phyloP scores from a whole-genome alignment of 2,329 filamentous ascomycete species.

The Aschersonia sp. region DNA sequence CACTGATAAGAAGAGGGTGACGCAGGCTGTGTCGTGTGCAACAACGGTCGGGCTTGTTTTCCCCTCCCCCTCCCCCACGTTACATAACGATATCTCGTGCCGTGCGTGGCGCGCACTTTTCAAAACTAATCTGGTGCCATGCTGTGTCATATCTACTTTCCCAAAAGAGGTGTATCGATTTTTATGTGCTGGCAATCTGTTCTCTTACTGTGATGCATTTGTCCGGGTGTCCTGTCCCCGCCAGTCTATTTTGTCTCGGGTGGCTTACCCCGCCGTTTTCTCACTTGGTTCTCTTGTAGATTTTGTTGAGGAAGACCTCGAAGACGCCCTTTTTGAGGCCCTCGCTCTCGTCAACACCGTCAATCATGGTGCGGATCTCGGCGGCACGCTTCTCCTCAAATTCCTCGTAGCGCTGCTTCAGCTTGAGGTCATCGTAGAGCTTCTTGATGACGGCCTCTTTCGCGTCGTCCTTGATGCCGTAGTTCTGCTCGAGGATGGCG shows the following conservation, averaged over 20 bases:
- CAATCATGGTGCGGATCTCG: conserved; percentile 67
- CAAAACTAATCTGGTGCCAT: neutral
- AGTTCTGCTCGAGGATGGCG: conserved; percentile 78
- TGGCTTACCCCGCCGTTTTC: neutral
- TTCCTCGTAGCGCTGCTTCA: conserved; percentile 70
- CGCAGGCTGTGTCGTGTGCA: conserved; percentile 1
- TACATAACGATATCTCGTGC: neutral
- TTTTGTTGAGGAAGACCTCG: conserved; percentile 82
- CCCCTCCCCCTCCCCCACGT: neutral
- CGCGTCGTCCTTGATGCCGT: conserved; percentile 76
- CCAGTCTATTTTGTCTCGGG: neutral
- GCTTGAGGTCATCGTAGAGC: conserved; percentile 71
- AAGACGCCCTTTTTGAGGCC: conserved; percentile 88
- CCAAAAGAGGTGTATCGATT: too few relatives aligned
- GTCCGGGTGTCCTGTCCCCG: too few relatives aligned
- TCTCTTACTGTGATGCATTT: too few relatives aligned
- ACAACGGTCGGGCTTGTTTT: neutral
- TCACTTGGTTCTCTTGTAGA: conserved; percentile 96
- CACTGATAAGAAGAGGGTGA: neutral
- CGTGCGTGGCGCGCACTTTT: neutral
- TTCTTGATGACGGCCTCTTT: conserved; percentile 80
- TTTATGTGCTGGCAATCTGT: too few relatives aligned
- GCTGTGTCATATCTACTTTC: neutral
- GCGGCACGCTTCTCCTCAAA: conserved; percentile 80
- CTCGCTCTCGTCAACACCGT: conserved; percentile 66